Conservation (phyloP, 1,284 basidiomycete genomes). For the Trichosporon ovoides region DNA sequence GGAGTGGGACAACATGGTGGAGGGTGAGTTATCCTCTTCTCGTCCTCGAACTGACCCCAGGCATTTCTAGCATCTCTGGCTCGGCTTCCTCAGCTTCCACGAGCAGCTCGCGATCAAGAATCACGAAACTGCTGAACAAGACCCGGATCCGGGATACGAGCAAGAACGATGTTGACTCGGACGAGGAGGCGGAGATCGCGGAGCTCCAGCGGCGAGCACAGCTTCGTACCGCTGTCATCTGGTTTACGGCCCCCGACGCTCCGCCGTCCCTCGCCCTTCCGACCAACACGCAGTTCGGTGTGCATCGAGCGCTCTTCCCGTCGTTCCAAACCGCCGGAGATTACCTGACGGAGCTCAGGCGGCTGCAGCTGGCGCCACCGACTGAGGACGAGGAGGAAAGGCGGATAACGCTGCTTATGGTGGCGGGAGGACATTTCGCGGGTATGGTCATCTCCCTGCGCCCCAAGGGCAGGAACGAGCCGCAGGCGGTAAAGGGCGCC, state of each 20-base stretch:
- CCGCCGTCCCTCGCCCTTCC: slow-evolving; percentile 44
- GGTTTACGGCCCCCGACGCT: slow-evolving; percentile 68
- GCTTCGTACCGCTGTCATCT: slow-evolving; percentile 71
- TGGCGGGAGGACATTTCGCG: slow-evolving; percentile 95
- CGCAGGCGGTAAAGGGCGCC: slow-evolving; percentile 52
- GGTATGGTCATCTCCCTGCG: slow-evolving; percentile 69
- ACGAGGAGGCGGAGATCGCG: slow-evolving; percentile 45
- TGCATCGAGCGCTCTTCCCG: slow-evolving; percentile 73
- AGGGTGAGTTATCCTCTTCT: slow-evolving; percentile 55
- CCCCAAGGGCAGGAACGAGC: slow-evolving; percentile 55
- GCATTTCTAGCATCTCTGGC: slow-evolving; percentile 80
- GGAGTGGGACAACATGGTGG: slow-evolving; percentile 69
- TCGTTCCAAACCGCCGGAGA: slow-evolving; percentile 48
- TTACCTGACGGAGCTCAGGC: slow-evolving; percentile 53
- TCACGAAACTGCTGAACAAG: slow-evolving; percentile 61
- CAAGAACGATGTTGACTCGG: slow-evolving; percentile 44
- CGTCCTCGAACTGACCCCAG: slow-evolving; percentile 49
- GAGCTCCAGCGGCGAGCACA: slow-evolving; percentile 46
- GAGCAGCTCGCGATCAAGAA: slow-evolving; percentile 43
- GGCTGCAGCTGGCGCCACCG: slow-evolving; percentile 59
- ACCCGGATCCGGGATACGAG: slow-evolving; percentile 29
- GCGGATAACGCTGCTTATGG: slow-evolving; percentile 90
- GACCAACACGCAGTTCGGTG: slow-evolving; percentile 72
- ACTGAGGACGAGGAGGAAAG: slow-evolving; percentile 56
- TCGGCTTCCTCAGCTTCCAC: slow-evolving; percentile 67